These are phyloP conservation scores for Macrophomina phaseolina DNA, from an alignment of 2,329 filamentous ascomycete species.

Conservation along the genomic window DNA sequence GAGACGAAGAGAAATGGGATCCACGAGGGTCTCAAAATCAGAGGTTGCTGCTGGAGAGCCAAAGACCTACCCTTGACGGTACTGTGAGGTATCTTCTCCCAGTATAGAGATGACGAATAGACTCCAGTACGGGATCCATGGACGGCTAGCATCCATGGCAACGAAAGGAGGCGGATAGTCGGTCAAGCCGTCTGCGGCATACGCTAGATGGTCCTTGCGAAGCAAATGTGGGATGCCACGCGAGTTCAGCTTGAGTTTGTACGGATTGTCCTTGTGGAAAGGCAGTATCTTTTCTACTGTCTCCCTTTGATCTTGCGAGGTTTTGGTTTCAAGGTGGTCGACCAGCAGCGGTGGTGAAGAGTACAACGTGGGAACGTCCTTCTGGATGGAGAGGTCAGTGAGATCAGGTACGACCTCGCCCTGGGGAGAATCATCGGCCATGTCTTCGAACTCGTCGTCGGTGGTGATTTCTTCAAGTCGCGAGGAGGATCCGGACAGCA, in stretches of 20 bases:
- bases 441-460: slow-evolving; percentile 45
- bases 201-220: slow-evolving; percentile 64
- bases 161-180: slow-evolving; percentile 73
- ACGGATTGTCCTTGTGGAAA: slow-evolving; percentile 63
- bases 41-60: too few relatives aligned
- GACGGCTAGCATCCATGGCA: slow-evolving; percentile 81
- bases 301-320: slow-evolving; percentile 70
- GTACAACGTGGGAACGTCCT: slow-evolving; percentile 39
- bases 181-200: slow-evolving; percentile 62
- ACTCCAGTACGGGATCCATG: slow-evolving; percentile 96
- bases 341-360: slow-evolving; percentile 59
- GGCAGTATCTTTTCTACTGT: slow-evolving; percentile 73
- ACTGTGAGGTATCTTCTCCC: slow-evolving; percentile 56
- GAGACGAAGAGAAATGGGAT: too few relatives aligned
- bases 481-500: slow-evolving; percentile 24
- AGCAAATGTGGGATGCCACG: slow-evolving; percentile 78
- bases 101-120: slow-evolving; percentile 76
- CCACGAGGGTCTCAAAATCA: too few relatives aligned
- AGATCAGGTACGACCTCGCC: slow-evolving; percentile 22
- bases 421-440: slow-evolving; percentile 32
- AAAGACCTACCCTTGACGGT: slow-evolving; percentile 64
- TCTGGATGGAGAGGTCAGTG: slow-evolving; percentile 28
- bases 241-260: slow-evolving; percentile 65
- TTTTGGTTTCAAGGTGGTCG: slow-evolving; percentile 70
- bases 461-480: slow-evolving; percentile 47